Conservation (phyloP, 768 basidiomycete genomes). For the Tephrocybe sp. region DNA sequence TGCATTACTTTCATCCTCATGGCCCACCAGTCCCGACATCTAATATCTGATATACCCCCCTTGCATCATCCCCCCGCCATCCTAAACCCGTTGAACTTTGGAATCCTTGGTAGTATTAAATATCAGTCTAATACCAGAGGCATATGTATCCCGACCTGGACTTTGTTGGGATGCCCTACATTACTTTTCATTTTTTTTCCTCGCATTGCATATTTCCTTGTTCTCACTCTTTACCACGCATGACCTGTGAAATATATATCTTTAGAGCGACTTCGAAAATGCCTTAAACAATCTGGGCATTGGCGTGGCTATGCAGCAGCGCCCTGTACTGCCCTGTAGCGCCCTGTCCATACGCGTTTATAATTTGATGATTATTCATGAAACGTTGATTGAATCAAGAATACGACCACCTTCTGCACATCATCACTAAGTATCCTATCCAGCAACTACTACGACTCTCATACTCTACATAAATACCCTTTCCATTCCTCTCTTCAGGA, state of each 20-base stretch:
- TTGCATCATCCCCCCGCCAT: slow-evolving; percentile 29
- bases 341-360: too few species aligned
- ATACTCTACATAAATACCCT: too few species aligned
- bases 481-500: too few species aligned
- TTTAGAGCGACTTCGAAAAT: slow-evolving; percentile 3
- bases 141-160: slow-evolving; percentile 9
- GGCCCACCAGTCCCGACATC: slow-evolving; percentile 26
- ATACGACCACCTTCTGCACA: background rate
- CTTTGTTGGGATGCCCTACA: slow-evolving; percentile 14
- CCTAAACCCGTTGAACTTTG: slow-evolving; percentile 28
- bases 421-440: too few species aligned
- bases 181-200: slow-evolving; percentile 11
- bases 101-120: slow-evolving; percentile 21
- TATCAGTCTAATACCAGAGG: slow-evolving; percentile 33
- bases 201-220: slow-evolving; percentile 17
- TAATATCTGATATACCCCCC: slow-evolving; percentile 38
- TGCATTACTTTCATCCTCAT: slow-evolving; percentile 22
- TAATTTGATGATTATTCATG: background rate
- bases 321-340: too few species aligned
- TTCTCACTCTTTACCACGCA: slow-evolving; percentile 12
- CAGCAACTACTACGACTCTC: background rate
- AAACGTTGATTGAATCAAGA: background rate
- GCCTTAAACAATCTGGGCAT: too few species aligned
- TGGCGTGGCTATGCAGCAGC: background rate
- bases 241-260: slow-evolving; percentile 15